A percentile compares a stretch with the other conserved stretches of the same genome.
These are phyloP conservation scores for Dendrobium huoshanense DNA, from an alignment of 106 monocot species.

Conservation along the genomic window DNA sequence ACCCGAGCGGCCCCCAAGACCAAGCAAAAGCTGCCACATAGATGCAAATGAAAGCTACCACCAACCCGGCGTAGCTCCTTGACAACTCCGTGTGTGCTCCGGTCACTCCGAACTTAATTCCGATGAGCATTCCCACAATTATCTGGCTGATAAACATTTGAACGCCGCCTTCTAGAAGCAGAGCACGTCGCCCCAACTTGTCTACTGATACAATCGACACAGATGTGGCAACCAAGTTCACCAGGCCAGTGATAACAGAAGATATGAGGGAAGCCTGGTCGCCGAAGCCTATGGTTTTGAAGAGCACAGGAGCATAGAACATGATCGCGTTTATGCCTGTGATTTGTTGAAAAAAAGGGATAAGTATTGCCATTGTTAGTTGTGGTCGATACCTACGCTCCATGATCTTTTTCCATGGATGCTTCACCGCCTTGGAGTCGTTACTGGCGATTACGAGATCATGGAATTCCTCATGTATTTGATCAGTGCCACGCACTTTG, in stretches of 20 bases:
- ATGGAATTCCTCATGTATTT: constrained; percentile 19
- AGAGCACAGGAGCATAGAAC: constrained; percentile 61
- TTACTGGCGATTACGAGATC: constrained; percentile 14
- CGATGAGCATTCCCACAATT: constrained; percentile 12
- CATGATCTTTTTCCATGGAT: constrained; percentile 39
- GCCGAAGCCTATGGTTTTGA: constrained; percentile 56
- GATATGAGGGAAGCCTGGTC: constrained; percentile 46
- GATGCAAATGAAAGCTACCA: constrained; percentile 11
- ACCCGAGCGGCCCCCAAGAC: constrained; percentile 32
- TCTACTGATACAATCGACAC: constrained; percentile 29
- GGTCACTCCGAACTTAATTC: constrained; percentile 9
- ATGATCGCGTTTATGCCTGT: constrained; percentile 64
- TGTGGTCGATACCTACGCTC: constrained; percentile 32
- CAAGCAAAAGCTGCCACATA: constrained; percentile 24
- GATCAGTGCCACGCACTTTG: constrained; percentile 21
- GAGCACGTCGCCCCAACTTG: constrained; percentile 8
- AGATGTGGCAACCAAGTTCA: constrained; percentile 41
- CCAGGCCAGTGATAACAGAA: constrained; percentile 38
- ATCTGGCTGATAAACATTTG: constrained; percentile 23
- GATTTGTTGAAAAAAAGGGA: constrained; percentile 60
- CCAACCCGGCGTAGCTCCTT: not conserved
- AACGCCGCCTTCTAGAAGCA: constrained; percentile 15
- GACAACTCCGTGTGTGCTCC: not conserved
- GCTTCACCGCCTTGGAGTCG: constrained; percentile 13
- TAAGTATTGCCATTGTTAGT: constrained; percentile 30